Conservation (phyloP, 202 grass and related monocot species). For the Dendrocalamus latiflorus region DNA sequence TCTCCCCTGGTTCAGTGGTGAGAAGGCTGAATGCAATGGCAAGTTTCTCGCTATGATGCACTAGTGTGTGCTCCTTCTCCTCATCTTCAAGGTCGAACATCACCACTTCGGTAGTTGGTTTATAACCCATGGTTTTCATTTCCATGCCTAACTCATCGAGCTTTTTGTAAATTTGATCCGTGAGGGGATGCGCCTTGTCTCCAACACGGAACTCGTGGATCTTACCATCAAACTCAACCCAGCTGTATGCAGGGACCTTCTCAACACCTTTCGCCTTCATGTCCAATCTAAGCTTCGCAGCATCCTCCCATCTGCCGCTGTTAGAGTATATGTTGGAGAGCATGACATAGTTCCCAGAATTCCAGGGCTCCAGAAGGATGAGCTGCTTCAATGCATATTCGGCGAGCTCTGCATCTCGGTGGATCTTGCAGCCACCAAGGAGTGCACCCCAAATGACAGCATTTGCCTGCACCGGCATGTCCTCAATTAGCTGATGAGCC, state of each 20-base stretch:
- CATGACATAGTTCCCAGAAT: conserved; percentile 58
- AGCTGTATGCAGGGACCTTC: conserved; percentile 55
- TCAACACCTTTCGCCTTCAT: conserved; percentile 48
- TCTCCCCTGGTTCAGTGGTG: conserved; percentile 29
- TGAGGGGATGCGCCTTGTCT: conserved; percentile 43
- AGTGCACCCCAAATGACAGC: conserved; percentile 56
- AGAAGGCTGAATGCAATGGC: conserved; percentile 60
- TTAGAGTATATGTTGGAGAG: conserved; percentile 64
- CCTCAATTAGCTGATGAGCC: conserved; percentile 42
- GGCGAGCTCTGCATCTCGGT: conserved; percentile 32
- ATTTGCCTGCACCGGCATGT: conserved; percentile 63
- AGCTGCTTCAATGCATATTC: conserved; percentile 56
- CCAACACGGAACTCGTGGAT: conserved; percentile 59
- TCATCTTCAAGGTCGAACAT: conserved; percentile 67
- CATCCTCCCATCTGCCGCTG: conserved; percentile 47
- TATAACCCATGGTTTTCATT: conserved; percentile 52
- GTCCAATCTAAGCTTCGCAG: conserved; percentile 45
- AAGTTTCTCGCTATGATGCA: conserved; percentile 67
- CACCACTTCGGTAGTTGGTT: conserved; percentile 57
- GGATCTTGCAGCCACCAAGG: conserved; percentile 60
- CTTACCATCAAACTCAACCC: conserved; percentile 51
- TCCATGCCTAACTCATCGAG: conserved; percentile 49
- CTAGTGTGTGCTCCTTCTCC: conserved; percentile 60
- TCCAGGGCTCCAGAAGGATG: conserved; percentile 41
- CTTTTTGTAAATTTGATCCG: too few species aligned